Percentiles rank a stretch among this genome's conserved stretches.
Evolutionary conservation across 169 alveolate species (phyloP).

Genomic region (Plasmodium berghei): DNA sequence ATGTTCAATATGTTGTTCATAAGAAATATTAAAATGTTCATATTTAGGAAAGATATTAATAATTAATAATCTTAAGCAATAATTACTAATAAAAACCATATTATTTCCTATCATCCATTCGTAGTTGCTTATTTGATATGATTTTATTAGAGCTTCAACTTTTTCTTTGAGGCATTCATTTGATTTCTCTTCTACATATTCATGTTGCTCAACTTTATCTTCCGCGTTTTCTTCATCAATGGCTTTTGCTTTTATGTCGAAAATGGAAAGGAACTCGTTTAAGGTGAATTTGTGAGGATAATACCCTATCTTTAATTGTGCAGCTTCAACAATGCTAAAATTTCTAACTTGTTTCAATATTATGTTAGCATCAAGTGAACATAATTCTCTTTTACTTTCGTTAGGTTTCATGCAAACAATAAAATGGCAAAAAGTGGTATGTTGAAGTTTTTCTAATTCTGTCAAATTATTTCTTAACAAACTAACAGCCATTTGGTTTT

Average conservation of each 20-base stretch:
- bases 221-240: background rate
- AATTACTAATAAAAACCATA: background rate
- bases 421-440: conserved; percentile 51
- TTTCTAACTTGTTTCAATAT: conserved; percentile 17
- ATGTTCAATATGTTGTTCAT: too few species aligned
- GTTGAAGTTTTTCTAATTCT: conserved; percentile 25
- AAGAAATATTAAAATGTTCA: too few species aligned
- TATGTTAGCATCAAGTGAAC: conserved; percentile 13
- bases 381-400: background rate
- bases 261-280: conserved; percentile 12
- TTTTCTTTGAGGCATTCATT: background rate
- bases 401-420: conserved; percentile 44
- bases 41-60: background rate
- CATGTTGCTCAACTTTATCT: background rate
- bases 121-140: background rate
- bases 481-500: conserved; percentile 49
- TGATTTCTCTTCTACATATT: background rate
- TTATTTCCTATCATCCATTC: background rate
- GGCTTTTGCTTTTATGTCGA: background rate
- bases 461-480: conserved; percentile 22
- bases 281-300: conserved; percentile 44
- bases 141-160: background rate
- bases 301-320: conserved; percentile 19
- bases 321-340: conserved; percentile 9
- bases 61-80: background rate